A percentile compares a stretch with the other conserved stretches of the same genome.
Evolutionary conservation across 176 grass and related monocot species (phyloP).

Genomic region (Avena eriantha): DNA sequence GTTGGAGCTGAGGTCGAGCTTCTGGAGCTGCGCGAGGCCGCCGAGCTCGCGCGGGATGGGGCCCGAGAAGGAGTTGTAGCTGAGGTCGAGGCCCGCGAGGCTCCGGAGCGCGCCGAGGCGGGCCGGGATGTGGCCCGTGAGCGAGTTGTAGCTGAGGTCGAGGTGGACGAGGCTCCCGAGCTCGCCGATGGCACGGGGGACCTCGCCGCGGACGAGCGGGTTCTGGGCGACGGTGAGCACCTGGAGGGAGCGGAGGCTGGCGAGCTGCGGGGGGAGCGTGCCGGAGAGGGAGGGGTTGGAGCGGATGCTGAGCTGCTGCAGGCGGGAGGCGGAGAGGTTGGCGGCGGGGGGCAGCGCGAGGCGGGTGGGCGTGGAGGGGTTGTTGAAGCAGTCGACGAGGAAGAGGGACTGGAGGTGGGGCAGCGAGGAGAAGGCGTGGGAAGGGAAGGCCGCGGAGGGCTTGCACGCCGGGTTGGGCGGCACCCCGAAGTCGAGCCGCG

Average conservation of each 20-base stretch:
- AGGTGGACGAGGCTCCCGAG: constrained; percentile 67
- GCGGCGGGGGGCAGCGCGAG: constrained; percentile 58
- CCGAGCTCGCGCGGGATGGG: constrained; percentile 67
- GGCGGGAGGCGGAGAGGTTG: constrained; percentile 56
- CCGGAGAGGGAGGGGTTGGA: constrained; percentile 81
- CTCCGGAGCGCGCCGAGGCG: constrained; percentile 52
- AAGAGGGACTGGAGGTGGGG: constrained; percentile 74
- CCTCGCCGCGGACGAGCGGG: constrained; percentile 52
- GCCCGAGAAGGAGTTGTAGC: constrained; percentile 86
- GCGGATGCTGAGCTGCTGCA: constrained; percentile 81
- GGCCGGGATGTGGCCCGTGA: constrained; percentile 58
- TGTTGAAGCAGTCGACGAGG: constrained; percentile 82
- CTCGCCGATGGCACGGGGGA: constrained; percentile 53
- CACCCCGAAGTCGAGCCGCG: constrained; percentile 85
- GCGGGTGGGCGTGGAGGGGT: constrained; percentile 35
- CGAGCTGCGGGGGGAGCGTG: constrained; percentile 63
- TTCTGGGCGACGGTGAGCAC: constrained; percentile 94
- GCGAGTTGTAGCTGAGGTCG: constrained; percentile 96
- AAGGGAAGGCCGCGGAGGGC: constrained; percentile 59
- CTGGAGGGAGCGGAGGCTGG: constrained; percentile 63
- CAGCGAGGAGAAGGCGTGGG: constrained; percentile 56
- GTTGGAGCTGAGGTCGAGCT: constrained; percentile 95
- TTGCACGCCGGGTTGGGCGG: constrained; percentile 76
- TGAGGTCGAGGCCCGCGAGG: constrained; percentile 79
- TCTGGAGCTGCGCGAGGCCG: constrained; percentile 65